Evolutionary conservation across 1,284 basidiomycete genomes (phyloP), one percentile per base, ranked within the genome.

Genomic region (Fomitopsis betulina): DNA sequence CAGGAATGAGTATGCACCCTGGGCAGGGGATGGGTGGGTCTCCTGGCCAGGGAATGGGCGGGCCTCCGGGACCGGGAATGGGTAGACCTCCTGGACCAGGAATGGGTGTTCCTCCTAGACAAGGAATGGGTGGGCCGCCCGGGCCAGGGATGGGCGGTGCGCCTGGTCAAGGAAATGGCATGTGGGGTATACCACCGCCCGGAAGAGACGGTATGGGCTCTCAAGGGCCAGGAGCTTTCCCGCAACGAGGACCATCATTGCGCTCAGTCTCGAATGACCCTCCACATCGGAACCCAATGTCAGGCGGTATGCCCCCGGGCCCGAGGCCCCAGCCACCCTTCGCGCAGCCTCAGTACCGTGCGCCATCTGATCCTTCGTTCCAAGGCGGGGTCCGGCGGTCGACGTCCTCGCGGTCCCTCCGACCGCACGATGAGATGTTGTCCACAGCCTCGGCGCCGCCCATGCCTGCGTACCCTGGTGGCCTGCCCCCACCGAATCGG

Each of bases 321-420:
- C 49, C 25, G 32, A 21, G 49, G 3, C 49, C 62, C 58, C 2
- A 35, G 21, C 49, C 49, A 12, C 49, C 49, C 3, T 42, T 38
- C 40, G 56, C 58, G 10, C 63, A 62, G 51, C 63, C 60, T 4
- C 64, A 64, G 6, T 61, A 67, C 2, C 72, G 73, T n/a, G 70
- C 75, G n/a, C 70, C 74, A 2, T 76, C 76, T 6, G 76, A 78
- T 50, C 73, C 76, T 4, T 64, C 70, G 3, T 69, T 65, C 37
- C 74, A 71, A 43, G 67, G 68, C 21, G 75, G 70, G 17, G 65
- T 89, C 25, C 81, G 79, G 52, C 86, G 85, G 68, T 80, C 80
- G 12, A 71, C 78, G n/a, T 89, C 89, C 5, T 74, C 80, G 27
- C 79, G 79, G n/a, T 87, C 86, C 13, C 75, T 89, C 32, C 75